A percentile compares a stretch with the other conserved stretches of the same genome.
Evolutionary conservation across 2,329 filamentous ascomycete species (phyloP).

Genomic region (Fusarium hostae): DNA sequence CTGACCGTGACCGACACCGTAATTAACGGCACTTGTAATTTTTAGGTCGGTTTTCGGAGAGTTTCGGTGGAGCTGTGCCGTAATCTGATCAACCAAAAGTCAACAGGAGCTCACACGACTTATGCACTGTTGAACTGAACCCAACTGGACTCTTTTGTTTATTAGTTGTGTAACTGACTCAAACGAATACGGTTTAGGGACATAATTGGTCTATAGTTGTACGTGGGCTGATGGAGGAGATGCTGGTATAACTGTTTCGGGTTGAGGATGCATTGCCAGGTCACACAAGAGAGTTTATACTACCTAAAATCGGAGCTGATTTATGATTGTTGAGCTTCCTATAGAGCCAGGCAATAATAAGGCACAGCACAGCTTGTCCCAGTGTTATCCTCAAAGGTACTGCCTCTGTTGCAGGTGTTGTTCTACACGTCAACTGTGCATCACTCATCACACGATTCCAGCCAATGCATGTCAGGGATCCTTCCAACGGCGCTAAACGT

Average conservation of each 20-base stretch:
- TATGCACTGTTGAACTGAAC: background rate
- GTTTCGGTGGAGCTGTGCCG: slow-evolving; percentile 20
- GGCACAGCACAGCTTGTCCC: background rate
- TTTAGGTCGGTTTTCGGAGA: slow-evolving; percentile 12
- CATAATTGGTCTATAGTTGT: background rate
- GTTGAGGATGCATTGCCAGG: slow-evolving; percentile 34
- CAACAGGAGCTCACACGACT: background rate
- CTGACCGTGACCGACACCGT: slow-evolving; percentile 1
- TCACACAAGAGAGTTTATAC: slow-evolving; percentile 26
- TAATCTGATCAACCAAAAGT: slow-evolving; percentile 9
- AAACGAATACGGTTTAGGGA: background rate
- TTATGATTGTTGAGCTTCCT: background rate
- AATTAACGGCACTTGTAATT: slow-evolving; percentile 1
- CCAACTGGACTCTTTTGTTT: background rate
- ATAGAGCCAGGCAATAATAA: background rate
- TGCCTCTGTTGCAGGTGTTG: slow-evolving; percentile 7
- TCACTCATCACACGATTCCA: slow-evolving; percentile 28
- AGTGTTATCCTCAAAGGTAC: background rate
- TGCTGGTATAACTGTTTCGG: slow-evolving; percentile 23
- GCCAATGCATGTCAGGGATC: slow-evolving; percentile 9
- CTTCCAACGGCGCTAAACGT: slow-evolving; percentile 25
- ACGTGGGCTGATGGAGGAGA: slow-evolving; percentile 7
- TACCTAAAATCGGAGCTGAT: background rate
- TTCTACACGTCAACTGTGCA: slow-evolving; percentile 31
- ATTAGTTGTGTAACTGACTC: background rate